Evolutionary conservation across 2,329 filamentous ascomycete species (phyloP).

Genomic region (Penicillium sp.): DNA sequence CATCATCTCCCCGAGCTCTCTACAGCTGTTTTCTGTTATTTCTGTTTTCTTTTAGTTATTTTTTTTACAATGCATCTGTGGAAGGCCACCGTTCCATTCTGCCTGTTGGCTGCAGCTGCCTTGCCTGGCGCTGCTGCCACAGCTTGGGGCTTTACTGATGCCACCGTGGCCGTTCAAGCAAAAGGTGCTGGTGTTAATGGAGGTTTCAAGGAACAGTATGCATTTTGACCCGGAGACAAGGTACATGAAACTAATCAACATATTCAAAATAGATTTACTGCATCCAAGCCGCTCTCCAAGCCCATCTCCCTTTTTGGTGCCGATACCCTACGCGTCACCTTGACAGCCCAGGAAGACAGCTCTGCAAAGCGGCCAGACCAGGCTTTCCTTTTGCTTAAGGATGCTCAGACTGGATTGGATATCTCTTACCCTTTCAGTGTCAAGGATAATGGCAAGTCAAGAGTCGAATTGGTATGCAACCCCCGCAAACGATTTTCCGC

Average conservation of each 20-base stretch:
- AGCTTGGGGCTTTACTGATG: conserved; percentile 64
- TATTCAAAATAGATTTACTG: conserved; percentile 52
- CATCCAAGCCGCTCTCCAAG: conserved; percentile 60
- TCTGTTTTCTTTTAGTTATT: conserved; percentile 4
- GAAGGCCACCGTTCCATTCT: conserved; percentile 35
- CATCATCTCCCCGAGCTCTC: conserved; percentile 11
- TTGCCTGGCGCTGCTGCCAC: conserved; percentile 47
- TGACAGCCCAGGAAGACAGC: conserved; percentile 78
- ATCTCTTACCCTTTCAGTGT: conserved; percentile 79
- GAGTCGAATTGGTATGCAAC: conserved; percentile 72
- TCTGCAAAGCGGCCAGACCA: conserved; percentile 85
- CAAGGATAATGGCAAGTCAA: conserved; percentile 84
- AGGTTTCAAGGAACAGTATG: conserved; percentile 57
- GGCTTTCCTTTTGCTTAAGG: conserved; percentile 81
- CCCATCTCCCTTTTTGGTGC: conserved; percentile 63
- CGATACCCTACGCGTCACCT: conserved; percentile 75
- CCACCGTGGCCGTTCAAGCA: conserved; percentile 57
- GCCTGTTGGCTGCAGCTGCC: conserved; percentile 37
- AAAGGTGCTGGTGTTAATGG: conserved; percentile 58
- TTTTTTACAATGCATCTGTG: conserved; percentile 39
- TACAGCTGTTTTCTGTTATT: conserved; percentile 2
- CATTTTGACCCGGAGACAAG: background rate
- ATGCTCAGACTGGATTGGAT: conserved; percentile 73
- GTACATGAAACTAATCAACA: conserved; percentile 8
- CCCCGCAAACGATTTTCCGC: background rate